Percentiles rank a stretch among this genome's conserved stretches.
Evolutionary conservation across 2,329 filamentous ascomycete species (phyloP).

Genomic region (Botrytis fabae): DNA sequence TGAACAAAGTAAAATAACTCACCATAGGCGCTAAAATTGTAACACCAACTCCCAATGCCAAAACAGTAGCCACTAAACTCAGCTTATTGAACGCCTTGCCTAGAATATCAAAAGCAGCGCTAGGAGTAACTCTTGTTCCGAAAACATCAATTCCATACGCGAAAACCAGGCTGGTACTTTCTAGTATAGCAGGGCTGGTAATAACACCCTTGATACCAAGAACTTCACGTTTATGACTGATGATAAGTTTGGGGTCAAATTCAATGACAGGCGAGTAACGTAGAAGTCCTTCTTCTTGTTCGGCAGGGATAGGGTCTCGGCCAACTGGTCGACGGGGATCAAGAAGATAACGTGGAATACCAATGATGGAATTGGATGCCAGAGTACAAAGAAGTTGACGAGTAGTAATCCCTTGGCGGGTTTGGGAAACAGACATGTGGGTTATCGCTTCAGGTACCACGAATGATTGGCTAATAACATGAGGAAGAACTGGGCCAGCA

Average conservation of each 20-base stretch:
- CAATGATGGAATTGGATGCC: conserved; percentile 72
- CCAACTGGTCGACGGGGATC: conserved; percentile 86
- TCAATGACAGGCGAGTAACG: conserved; percentile 76
- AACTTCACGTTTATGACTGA: conserved; percentile 82
- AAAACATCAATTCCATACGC: conserved; percentile 89
- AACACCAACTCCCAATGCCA: conserved; percentile 76
- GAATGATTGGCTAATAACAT: conserved; percentile 77
- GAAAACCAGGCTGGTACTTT: conserved; percentile 89
- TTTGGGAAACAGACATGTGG: conserved; percentile 80
- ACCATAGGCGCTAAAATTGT: conserved; percentile 82
- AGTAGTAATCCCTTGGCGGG: conserved; percentile 85
- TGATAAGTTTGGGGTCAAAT: conserved; percentile 75
- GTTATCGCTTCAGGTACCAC: conserved; percentile 78
- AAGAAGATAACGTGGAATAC: conserved; percentile 74
- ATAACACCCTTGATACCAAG: conserved; percentile 72
- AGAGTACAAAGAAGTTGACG: conserved; percentile 80
- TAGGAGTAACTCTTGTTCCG: conserved; percentile 82
- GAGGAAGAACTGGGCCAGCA: conserved; percentile 60
- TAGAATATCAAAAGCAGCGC: conserved; percentile 85
- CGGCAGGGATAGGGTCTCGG: conserved; percentile 75
- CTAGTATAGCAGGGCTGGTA: conserved; percentile 74
- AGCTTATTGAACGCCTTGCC: conserved; percentile 93
- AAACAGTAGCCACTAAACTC: conserved; percentile 79
- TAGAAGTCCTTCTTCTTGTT: conserved; percentile 80
- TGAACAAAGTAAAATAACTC: conserved; percentile 44